Evolutionary conservation across 371 early-diverging fungal species (phyloP), one percentile per base, ranked within the genome.

Genomic region (Neoconidiobolus thromboides): DNA sequence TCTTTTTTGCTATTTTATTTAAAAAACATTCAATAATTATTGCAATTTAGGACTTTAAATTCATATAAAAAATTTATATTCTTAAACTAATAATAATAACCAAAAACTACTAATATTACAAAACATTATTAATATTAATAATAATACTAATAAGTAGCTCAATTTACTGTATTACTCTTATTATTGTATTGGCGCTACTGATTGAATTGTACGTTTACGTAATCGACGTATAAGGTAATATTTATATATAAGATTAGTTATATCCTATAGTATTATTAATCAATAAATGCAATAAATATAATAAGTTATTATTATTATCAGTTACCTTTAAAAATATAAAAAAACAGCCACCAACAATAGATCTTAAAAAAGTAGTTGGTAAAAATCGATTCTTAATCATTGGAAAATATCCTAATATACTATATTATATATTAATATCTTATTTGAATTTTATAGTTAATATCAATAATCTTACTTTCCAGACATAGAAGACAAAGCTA

Each of bases 311-410:
- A 42, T 15, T 42, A 4, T 15, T 48, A 48, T 12, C 14, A 12
- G n/a, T 53, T 66, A 69, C 78, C 68, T 79, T 81, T 36, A 68
- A 64, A 0, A 81, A 68, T 1, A 81, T 71, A 68, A 79, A 79
- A 5, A 81, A 47, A 60, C 80, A 79, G 0, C 80, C 82, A 46
- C 82, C 79, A 1, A 78, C 53, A 2, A 78, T 56, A 61, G 74
- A 78, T 38, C 82, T 68, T 51, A 78, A 77, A 60, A 79, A 77
- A 40, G 75, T 72, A 14, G 76, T 75, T 0, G 78, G 78, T 58
- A 81, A 71, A 36, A 73, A 67, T 62, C 5, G 70, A 67, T 60
- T 70, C 14, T 3, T 61, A 4, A 79, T 62, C 60, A 70, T 71
- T 41, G 73, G 63, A 49, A 75, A 66, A 43, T 71, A 68, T 42